These are phyloP conservation scores for Sungouiozyma intestinalis DNA, from an alignment of 805 yeast genomes.

Conservation along the genomic window DNA sequence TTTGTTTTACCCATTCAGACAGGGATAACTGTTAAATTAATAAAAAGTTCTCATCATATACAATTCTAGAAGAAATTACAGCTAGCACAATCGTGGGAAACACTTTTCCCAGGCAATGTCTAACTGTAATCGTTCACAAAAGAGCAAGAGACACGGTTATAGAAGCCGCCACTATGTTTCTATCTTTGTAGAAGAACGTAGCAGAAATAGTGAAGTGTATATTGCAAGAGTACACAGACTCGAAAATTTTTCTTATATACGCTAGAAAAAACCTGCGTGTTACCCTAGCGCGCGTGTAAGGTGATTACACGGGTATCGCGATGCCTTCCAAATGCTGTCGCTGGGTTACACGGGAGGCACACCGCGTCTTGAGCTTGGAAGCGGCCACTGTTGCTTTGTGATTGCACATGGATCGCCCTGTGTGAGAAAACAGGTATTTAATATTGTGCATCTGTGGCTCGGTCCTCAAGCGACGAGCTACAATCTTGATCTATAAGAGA, in stretches of 20 bases:
- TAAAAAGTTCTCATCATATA: slow-evolving; percentile 27
- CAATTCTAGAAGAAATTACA: neutral
- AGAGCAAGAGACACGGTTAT: neutral
- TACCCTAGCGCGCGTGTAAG: too few relatives aligned
- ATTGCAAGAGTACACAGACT: neutral
- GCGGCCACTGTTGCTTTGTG: too few relatives aligned
- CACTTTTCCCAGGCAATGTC: neutral
- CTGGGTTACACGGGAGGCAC: too few relatives aligned
- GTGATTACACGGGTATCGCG: too few relatives aligned
- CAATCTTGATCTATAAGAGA: too few relatives aligned
- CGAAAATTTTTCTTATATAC: neutral
- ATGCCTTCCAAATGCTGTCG: too few relatives aligned
- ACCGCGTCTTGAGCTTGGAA: too few relatives aligned
- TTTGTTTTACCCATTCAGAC: slow-evolving; percentile 28
- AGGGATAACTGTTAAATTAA: slow-evolving; percentile 29
- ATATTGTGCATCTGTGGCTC: too few relatives aligned
- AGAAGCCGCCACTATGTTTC: neutral
- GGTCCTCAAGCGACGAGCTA: too few relatives aligned
- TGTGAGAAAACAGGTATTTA: too few relatives aligned
- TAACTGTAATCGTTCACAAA: neutral
- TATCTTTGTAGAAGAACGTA: neutral
- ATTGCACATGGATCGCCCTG: too few relatives aligned
- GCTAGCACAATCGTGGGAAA: neutral
- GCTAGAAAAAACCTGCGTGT: too few relatives aligned
- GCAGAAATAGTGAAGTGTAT: neutral